These are phyloP conservation scores for Lathyrus sativus DNA, from an alignment of 306 rosid genomes.

Conservation along the genomic window DNA sequence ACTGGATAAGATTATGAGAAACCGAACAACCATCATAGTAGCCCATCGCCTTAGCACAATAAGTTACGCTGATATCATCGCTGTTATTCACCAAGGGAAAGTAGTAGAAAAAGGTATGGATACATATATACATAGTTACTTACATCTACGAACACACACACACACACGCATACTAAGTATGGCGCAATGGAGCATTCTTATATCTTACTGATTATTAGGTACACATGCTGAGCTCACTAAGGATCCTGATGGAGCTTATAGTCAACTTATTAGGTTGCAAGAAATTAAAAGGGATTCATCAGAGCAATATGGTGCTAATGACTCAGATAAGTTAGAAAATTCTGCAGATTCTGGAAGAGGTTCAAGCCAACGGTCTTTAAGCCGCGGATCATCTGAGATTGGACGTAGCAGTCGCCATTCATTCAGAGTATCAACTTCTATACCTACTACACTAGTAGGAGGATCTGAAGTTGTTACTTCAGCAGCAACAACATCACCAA, in stretches of 20 bases:
- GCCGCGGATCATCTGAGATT: conserved; percentile 57
- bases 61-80: conserved; percentile 55
- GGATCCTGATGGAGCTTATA: conserved; percentile 67
- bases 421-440: conserved; percentile 42
- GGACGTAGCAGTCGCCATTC: conserved; percentile 54
- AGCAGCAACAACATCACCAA: conserved; percentile 25
- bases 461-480: conserved; percentile 36
- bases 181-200: background rate
- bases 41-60: conserved; percentile 72
- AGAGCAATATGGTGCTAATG: conserved; percentile 39
- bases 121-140: background rate
- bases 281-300: conserved; percentile 45
- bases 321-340: conserved; percentile 40
- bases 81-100: conserved; percentile 63
- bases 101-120: conserved; percentile 60
- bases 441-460: conserved; percentile 36
- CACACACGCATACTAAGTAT: background rate
- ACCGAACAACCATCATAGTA: conserved; percentile 59
- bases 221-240: conserved; percentile 56
- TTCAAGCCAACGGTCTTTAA: conserved; percentile 52
- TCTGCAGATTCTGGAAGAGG: conserved; percentile 43
- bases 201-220: conserved; percentile 56
- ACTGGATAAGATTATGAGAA: conserved; percentile 57
- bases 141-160: background rate
- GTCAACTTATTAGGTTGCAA: conserved; percentile 67